Base-by-base conservation (phyloP, 73 alveolate species). In the Vitrella brassicaformis region DNA sequence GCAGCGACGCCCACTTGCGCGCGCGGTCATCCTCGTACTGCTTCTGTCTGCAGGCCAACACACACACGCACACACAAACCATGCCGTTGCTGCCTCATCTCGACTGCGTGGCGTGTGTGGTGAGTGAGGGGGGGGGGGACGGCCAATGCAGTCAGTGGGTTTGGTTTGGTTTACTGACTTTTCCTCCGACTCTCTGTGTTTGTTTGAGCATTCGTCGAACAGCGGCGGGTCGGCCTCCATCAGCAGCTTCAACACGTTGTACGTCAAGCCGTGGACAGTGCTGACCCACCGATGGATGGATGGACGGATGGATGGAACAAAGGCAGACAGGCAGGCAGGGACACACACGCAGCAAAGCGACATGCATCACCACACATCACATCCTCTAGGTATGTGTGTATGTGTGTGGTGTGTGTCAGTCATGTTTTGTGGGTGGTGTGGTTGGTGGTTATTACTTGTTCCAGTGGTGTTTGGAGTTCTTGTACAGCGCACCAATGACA, bases 141-240 rank as follows among this genome's bases (percentile, higher is more conserved):
- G n/a, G n/a, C n/a, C n/a, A n/a, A n/a, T n/a, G n/a, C n/a, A 39
- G 14, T 39, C 56, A 39, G 14, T 39, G 22, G 56, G 14, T 14
- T 39, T 39, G 4, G 22, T 39, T 39, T 39, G 22, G 4, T 39
- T 39, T 14, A 39, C 56, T 8, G 4, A 39, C 56, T 8, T 4
- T 39, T 39, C 56, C 56, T 39, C 56, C 56, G 4, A 4, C 56
- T 4, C 84, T 19, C 78, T 75, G 67, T 77, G 84, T 68, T 77
- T 77, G 32, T 78, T 78, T 18, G 84, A 77, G 84, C 84, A 78
- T 26, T 78, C 84, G 46, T 86, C 92, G 46, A 86, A 86, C 19
- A 79, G 81, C 56, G 74, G 87, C 0, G 88, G 90, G 31, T 88
- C 91, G 14, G 88, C 85, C 76, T 88, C 91, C 89, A 88, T 88